Evolutionary conservation across 306 rosid species (phyloP), one percentile per base, ranked within the genome.

Genomic region (Medicago ruthenica): DNA sequence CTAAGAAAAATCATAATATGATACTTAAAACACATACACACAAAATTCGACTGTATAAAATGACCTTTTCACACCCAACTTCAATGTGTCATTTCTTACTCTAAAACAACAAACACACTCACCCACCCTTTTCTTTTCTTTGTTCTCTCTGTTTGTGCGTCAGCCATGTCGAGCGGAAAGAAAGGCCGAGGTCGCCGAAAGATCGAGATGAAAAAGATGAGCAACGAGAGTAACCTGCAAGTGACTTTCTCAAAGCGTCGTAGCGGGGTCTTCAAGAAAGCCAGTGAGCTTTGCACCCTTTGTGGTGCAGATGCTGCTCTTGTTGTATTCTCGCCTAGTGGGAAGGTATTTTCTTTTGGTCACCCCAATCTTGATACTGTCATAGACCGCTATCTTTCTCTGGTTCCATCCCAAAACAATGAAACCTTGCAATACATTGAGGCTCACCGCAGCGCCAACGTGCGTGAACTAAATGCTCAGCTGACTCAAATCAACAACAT

Each of bases 201-300:
- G 61, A 55, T 20, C 6, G 31, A 55, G 1, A 55, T 55, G 34
- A 55, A 55, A 20, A 55, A 20, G 34, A 55, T 55, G 31, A 55
- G 61, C 34, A 55, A 20, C 14, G 61, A 55, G 14, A 55, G 34
- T 14, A 9, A 55, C 14, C 3, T 55, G 7, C 15, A 20, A 9
- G 61, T 55, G 7, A 55, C 61, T 55, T 55, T 55, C 61, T 55
- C 61, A 20, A 55, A 20, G 13, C 61, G 61, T 4, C 61, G 61
- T 18, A 55, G 31, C 2, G 61, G 61, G 0, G 15, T 55, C 34
- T 55, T 55, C 61, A 55, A 55, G 31, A 55, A 55, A 55, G 61
- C 7, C 6, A 20, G 14, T 9, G 61, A 55, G 15, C 34, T 55
- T 55, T 55, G 61, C 7, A 55, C 61, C 14, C 61, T 55, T 1